Evolutionary conservation across 202 grass and related monocot species (phyloP).

Genomic region (Setaria italica): DNA sequence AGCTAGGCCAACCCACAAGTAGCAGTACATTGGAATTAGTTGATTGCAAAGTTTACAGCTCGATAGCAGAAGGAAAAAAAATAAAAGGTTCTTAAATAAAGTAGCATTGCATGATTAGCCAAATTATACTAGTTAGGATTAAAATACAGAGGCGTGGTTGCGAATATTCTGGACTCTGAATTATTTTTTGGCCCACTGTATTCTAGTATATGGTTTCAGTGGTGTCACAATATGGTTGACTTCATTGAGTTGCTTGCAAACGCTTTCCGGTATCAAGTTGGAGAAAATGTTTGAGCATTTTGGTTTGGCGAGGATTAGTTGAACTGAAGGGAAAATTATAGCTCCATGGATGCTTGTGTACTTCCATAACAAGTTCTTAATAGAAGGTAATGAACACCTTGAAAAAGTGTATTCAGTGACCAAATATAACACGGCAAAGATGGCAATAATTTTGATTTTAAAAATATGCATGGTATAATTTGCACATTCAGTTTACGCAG

Average conservation of each 20-base stretch:
- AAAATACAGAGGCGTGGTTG: neutral
- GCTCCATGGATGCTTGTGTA: neutral
- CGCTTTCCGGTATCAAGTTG: neutral
- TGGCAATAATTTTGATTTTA: neutral
- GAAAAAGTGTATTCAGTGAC: slow-evolving; percentile 26
- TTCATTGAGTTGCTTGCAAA: neutral
- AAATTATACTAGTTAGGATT: neutral
- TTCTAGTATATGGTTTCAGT: neutral
- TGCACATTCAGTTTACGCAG: neutral
- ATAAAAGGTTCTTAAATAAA: neutral
- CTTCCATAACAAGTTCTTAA: neutral
- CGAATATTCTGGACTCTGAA: slow-evolving; percentile 5
- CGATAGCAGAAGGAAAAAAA: neutral
- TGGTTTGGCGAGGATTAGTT: slow-evolving; percentile 2
- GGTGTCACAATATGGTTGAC: slow-evolving; percentile 8
- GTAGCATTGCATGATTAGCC: neutral
- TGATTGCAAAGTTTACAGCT: slow-evolving; percentile 12
- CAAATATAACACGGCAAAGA: neutral
- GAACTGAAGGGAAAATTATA: neutral
- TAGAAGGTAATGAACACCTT: slow-evolving; percentile 18
- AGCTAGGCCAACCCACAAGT: neutral
- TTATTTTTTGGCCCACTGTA: neutral
- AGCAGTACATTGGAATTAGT: neutral
- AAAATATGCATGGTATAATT: neutral
- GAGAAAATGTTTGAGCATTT: neutral